Evolutionary conservation across 352 stramenopile species (phyloP), one percentile per base, ranked within the genome.

Genomic region (Elongisporangium anandrum): DNA sequence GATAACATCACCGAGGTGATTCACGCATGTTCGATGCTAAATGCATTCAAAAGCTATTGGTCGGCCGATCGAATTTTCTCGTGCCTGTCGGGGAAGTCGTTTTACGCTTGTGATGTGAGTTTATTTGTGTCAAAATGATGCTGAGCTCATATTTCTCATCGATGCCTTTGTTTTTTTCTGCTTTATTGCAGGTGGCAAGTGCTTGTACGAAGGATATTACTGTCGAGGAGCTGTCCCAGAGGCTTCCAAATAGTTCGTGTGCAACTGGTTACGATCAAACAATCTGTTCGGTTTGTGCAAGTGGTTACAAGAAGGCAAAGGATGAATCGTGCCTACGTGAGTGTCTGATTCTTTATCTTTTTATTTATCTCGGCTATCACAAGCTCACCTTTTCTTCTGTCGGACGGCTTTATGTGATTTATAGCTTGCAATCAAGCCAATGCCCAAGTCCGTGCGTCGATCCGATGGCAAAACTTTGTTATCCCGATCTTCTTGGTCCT

Each of bases 401-500:
- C n/a, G n/a, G n/a, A n/a, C n/a, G n/a, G n/a, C n/a, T n/a, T n/a
- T n/a, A n/a, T n/a, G n/a, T n/a, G n/a, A n/a, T 20, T 48, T 63
- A 13, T 60, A 90, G 77, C 75, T 9, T 92, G 82, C 29, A 54
- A 75, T n/a, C 22, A 79, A 22, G 82, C 66, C 10, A 90, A 77
- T 38, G 68, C 71, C 3, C 17, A 85, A 60, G 68, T 81, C 19
- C 73, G 78, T 16, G 58, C 71, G 13, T 80, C 77, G 9, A 66
- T 90, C 52, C 68, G 65, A 38, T 90, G 77, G 80, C 80, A 88
- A 24, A 90, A 88, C 49, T 92, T 92, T 58, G 73, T 92, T 6
- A 85, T 90, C 17, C 82, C 82, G 4, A 68, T 82, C 4, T 19
- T 85, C n/a, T 52, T 92, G 6, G 21, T 68, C 6, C 19, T 92